phyloP scores from a whole-genome alignment of 305 asterid species.

The Fraxinus angustifolia region DNA sequence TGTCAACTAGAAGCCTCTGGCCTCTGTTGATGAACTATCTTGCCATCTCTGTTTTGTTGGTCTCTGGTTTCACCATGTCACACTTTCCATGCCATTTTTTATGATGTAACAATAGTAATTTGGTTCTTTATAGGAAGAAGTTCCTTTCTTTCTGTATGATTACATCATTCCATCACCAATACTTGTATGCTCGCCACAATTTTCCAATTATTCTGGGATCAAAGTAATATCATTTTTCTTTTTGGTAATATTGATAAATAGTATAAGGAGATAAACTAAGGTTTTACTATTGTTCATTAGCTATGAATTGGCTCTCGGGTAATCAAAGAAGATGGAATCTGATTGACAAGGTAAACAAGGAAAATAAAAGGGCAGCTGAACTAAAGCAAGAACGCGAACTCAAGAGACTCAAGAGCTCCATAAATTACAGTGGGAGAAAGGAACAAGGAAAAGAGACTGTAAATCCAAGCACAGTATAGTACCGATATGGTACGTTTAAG shows the following conservation, averaged over 20 bases:
- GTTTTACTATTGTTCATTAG: conserved; percentile 26
- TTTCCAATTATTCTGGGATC: conserved; percentile 1
- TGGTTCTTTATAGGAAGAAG: not conserved
- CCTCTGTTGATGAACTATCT: not conserved
- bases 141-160: not conserved
- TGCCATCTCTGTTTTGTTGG: not conserved
- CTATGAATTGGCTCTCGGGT: conserved; percentile 32
- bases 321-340: conserved; percentile 19
- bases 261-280: conserved; percentile 8
- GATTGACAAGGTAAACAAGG: conserved; percentile 25
- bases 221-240: not conserved
- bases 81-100: not conserved
- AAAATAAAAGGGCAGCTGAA: conserved; percentile 25
- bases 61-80: not conserved
- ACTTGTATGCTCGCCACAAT: not conserved
- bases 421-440: conserved; percentile 32
- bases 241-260: not conserved
- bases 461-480: not conserved
- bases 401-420: conserved; percentile 34
- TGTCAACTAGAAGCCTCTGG: not conserved
- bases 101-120: not conserved
- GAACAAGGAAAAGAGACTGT: conserved; percentile 19
- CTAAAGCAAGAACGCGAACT: conserved; percentile 38
- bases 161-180: not conserved
- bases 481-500: not conserved